phyloP scores from a whole-genome alignment of 148 eudicot genomes.

The Bassia scoparia region DNA sequence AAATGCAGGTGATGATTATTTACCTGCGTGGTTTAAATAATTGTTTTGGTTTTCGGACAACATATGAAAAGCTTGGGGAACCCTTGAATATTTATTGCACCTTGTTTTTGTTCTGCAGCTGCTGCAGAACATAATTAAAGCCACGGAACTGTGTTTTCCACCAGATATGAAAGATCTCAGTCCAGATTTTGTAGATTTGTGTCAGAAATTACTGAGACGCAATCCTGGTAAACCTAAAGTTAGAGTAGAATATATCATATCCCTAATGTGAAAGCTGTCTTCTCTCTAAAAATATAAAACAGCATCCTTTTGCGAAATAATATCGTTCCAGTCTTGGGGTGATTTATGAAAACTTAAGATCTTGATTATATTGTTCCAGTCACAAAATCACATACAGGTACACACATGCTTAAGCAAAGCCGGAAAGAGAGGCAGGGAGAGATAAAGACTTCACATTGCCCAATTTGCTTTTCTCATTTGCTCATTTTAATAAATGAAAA shows the following conservation, averaged over 20 bases:
- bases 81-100: constrained; percentile 2
- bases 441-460: no score
- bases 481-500: no score
- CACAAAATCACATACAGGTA: no score
- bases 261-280: background rate
- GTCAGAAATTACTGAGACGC: constrained; percentile 80
- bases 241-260: background rate
- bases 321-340: no score
- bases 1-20: constrained; percentile 56
- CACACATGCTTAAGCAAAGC: no score
- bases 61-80: background rate
- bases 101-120: constrained; percentile 49
- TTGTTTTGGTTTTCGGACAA: background rate
- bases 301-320: no score
- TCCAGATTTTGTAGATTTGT: constrained; percentile 70
- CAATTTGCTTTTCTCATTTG: no score
- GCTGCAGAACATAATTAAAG: constrained; percentile 78
- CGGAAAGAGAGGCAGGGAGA: no score
- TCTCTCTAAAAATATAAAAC: no score
- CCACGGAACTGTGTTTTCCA: constrained; percentile 79
- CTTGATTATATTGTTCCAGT: no score
- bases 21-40: background rate
- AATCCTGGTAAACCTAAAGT: constrained; percentile 65
- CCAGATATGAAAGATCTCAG: constrained; percentile 55
- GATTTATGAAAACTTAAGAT: no score